phyloP scores from a whole-genome alignment of 192 early-diverging fungal genomes.

The Backusella australiensis region DNA sequence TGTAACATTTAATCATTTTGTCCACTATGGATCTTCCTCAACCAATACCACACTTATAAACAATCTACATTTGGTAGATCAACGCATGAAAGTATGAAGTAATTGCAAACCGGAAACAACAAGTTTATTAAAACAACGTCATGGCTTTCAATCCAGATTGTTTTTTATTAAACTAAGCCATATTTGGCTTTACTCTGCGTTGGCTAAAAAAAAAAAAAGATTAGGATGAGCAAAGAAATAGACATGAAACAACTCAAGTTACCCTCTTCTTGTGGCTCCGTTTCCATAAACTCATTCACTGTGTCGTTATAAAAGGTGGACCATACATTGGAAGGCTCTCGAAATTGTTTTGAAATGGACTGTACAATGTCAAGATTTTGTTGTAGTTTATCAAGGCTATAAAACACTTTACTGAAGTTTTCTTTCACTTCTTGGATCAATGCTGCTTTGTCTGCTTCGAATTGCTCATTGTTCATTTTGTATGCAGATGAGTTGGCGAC shows the following conservation, averaged over 20 bases:
- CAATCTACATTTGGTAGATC: no score
- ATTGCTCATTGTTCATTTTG: background rate
- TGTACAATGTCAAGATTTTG: conserved; percentile 51
- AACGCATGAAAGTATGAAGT: no score
- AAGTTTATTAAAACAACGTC: no score
- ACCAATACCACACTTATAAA: no score
- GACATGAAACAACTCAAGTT: background rate
- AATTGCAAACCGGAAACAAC: no score
- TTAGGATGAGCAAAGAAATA: background rate
- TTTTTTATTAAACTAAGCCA: no score
- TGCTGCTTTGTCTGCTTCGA: conserved; percentile 19
- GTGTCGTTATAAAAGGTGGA: conserved; percentile 43
- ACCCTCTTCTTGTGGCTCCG: background rate
- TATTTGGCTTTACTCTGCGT: no score
- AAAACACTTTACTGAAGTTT: conserved; percentile 44
- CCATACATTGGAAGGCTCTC: conserved; percentile 47
- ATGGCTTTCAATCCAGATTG: no score
- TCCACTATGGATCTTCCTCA: no score
- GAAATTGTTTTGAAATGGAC: conserved; percentile 54
- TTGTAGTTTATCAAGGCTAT: conserved; percentile 46
- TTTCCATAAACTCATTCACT: background rate
- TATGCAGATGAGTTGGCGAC: background rate
- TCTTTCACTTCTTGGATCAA: conserved; percentile 27
- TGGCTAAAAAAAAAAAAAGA: background rate
- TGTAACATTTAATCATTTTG: no score